Base-by-base conservation (phyloP, 257 asterid genomes). In the Solanum neorickii region DNA sequence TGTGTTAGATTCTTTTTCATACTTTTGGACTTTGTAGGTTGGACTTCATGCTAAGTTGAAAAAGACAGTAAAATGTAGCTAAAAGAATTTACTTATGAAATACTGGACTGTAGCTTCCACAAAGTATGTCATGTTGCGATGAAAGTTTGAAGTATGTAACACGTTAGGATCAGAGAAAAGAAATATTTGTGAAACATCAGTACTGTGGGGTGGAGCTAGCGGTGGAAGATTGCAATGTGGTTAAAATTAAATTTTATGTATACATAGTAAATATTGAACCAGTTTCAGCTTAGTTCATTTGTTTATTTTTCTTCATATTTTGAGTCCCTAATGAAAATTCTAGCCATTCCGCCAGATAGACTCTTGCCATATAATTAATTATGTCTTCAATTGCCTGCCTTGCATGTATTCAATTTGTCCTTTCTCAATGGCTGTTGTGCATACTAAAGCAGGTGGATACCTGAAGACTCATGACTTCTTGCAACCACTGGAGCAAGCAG, bases 391-490 rank as follows among this genome's bases (percentile, higher is more conserved):
- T 80, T 16, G 29, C 69, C 25, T 49, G 44, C 85, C 85, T 29
- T 10, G 75, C 41, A 29, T 29, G 69, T 31, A 6, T 49, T 33
- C 3, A 49, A 11, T 20, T 3, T 31, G n/a, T 49, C 46, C 46
- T 82, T 82, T 80, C 12, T 80, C 29, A 49, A 49, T 82, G 85
- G 44, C 12, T 82, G n/a, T 82, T 82, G 29, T 49, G 69, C 11
- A 49, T 82, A 6, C 44, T 10, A 49, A 60, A 76, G 86, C 93
- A 94, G 99, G 95, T 88, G 91, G 94, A 86, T 93, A 82, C 91
- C 92, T 94, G 18, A 91, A 93, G 92, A 97, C 99, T 11, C 99
- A 94, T 20, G 98, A 97, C 91, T 95, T 97, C 91, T 90, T 97
- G 89, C 99, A 93, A 88, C 98, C 99, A 88, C 76, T 97, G 89